A percentile compares a stretch with the other conserved stretches of the same genome.
These are phyloP conservation scores for Halophytophthora batemanensis DNA, from an alignment of 352 stramenopile genomes.

Conservation along the genomic window DNA sequence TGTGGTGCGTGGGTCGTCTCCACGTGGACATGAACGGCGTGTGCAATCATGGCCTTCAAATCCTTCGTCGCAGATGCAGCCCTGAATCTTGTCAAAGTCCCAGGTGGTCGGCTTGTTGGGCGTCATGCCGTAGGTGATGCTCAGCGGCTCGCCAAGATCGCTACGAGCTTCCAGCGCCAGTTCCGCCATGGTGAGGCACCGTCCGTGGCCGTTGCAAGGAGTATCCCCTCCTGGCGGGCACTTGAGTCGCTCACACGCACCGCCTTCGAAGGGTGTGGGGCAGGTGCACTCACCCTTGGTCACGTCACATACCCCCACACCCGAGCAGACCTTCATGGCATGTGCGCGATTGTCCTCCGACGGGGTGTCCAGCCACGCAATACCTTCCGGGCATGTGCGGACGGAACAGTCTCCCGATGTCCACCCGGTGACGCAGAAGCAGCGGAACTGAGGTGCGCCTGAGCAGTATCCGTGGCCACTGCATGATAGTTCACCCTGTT, in stretches of 20 bases:
- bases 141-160: constrained; percentile 48
- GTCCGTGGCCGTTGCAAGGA: constrained; percentile 59
- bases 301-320: constrained; percentile 62
- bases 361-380: constrained; percentile 74
- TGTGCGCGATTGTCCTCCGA: constrained; percentile 50
- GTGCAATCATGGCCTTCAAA: constrained; percentile 86
- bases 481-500: constrained; percentile 55
- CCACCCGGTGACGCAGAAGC: constrained; percentile 57
- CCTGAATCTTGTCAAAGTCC: constrained; percentile 88
- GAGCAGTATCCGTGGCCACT: constrained; percentile 77
- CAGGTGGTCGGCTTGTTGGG: constrained; percentile 73
- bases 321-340: constrained; percentile 51
- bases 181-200: constrained; percentile 68
- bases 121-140: constrained; percentile 58
- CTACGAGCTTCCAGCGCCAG: constrained; percentile 42
- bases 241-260: constrained; percentile 65
- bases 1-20: constrained; percentile 67
- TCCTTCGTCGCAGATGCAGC: constrained; percentile 83
- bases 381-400: constrained; percentile 54
- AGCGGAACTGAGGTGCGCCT: constrained; percentile 61
- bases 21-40: constrained; percentile 49
- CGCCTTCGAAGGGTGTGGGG: constrained; percentile 55
- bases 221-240: constrained; percentile 51
- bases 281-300: constrained; percentile 66
- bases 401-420: constrained; percentile 68